Evolutionary conservation across 352 stramenopile species (phyloP), one percentile per base, ranked within the genome.

Genomic region (Globisporangium abappressorium): DNA sequence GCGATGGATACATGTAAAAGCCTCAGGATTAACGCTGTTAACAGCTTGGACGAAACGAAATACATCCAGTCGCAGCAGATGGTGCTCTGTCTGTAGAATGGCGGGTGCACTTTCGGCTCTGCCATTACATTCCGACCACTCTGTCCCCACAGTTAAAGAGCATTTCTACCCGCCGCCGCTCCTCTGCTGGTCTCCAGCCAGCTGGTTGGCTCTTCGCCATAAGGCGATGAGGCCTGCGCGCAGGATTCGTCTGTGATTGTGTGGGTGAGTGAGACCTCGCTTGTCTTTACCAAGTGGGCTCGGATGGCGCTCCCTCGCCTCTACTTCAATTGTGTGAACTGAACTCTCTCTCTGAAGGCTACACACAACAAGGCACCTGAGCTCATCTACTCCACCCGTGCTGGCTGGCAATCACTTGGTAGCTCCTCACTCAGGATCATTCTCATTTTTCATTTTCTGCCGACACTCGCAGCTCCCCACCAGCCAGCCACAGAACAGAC

Each of bases 401-500:
- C 54, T 28, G 51, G 18, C 7, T 20, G 55, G 22, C 38, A 46
- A 46, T 46, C 38, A 20, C 38, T 46, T 33, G 11, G 20, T 26
- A 18, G 14, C 54, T 26, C 54, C 53, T 24, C 53, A 20, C 26
- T 58, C 28, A 33, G 22, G 26, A 15, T 24, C 26, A 20, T 18
- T 58, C 43, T 46, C 28, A 34, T 30, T 30, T 24, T 57, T 36
- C 58, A 36, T 53, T 66, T 66, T 66, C 62, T 66, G 62, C 41
- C 49, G 47, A 53, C 62, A 51, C 33, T 57, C 28, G 61, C 61
- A 66, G 61, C 61, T 22, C 36, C 3, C 24, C 38, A 55, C 26
- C 30, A 64, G 20, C 26, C 33, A 49, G 20, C 28, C 53, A 5
- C 62, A 64, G 34, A 36, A 62, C 34, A 38, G 49, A 43, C 28